phyloP scores from a whole-genome alignment of 768 basidiomycete species.

The Hericium erinaceus region DNA sequence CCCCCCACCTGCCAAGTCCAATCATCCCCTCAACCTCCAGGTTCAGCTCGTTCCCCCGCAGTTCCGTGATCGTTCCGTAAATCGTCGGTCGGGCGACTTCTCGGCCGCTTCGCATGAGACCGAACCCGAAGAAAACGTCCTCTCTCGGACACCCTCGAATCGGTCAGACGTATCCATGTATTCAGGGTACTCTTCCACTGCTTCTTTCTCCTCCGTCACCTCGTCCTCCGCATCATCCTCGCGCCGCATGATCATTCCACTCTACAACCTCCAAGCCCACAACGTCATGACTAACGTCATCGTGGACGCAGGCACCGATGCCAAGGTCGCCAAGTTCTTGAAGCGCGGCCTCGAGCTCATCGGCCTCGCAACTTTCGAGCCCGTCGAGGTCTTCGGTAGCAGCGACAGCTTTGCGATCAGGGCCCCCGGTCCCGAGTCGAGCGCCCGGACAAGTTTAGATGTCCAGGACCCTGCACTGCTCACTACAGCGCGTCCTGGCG shows the following conservation, averaged over 20 bases:
- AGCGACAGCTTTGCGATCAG: conserved; percentile 9
- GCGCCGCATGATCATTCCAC: conserved; percentile 71
- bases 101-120: conserved; percentile 22
- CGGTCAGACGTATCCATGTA: conserved; percentile 41
- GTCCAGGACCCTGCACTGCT: conserved; percentile 1
- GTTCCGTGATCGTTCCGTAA: conserved; percentile 30
- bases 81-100: conserved; percentile 37
- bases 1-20: conserved; percentile 77
- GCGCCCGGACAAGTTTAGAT: conserved; percentile 24
- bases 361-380: conserved; percentile 70
- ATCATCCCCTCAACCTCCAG: conserved; percentile 84
- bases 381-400: conserved; percentile 60
- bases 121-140: conserved; percentile 16
- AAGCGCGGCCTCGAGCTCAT: conserved; percentile 70
- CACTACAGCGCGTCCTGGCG: background rate
- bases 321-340: conserved; percentile 69
- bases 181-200: conserved; percentile 41
- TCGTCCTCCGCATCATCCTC: conserved; percentile 33
- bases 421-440: conserved; percentile 6
- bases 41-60: conserved; percentile 81
- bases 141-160: conserved; percentile 35
- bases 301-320: conserved; percentile 62
- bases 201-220: conserved; percentile 26
- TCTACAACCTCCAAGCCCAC: conserved; percentile 84
- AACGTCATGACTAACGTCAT: conserved; percentile 82